A percentile compares a stretch with the other conserved stretches of the same genome.
Evolutionary conservation across 2,329 filamentous ascomycete species (phyloP).

Genomic region (Epichloe festucae): DNA sequence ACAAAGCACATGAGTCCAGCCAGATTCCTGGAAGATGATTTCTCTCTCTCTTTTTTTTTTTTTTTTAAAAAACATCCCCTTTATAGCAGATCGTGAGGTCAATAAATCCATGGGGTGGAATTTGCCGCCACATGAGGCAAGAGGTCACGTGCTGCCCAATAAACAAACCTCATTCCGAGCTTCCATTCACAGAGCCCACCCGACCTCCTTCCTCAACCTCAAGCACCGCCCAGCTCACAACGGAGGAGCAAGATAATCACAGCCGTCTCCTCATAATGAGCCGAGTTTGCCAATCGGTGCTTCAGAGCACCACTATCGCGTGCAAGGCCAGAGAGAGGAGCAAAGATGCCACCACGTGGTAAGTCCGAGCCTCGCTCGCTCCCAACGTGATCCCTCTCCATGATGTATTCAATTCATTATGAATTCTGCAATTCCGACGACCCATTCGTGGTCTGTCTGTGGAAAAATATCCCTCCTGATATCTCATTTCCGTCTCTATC

Average conservation of each 20-base stretch:
- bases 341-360: neutral
- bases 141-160: neutral
- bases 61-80: neutral
- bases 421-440: slow-evolving; percentile 39
- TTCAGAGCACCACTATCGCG: no score
- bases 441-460: slow-evolving; percentile 14
- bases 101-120: neutral
- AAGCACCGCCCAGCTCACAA: no score
- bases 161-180: neutral
- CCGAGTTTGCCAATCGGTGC: no score
- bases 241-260: no score
- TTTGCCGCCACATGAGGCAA: neutral
- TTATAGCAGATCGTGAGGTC: no score
- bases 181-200: neutral
- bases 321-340: neutral
- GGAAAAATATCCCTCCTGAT: slow-evolving; percentile 16
- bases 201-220: neutral
- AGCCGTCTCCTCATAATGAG: no score
- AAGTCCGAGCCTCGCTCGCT: neutral
- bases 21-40: neutral
- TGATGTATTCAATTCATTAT: slow-evolving; percentile 26
- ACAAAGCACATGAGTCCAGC: neutral
- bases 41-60: neutral
- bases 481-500: neutral
- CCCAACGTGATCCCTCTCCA: slow-evolving; percentile 3